These are phyloP conservation scores for Rhododendron kiyosumense DNA, from an alignment of 148 eudicot genomes.

Conservation along the genomic window DNA sequence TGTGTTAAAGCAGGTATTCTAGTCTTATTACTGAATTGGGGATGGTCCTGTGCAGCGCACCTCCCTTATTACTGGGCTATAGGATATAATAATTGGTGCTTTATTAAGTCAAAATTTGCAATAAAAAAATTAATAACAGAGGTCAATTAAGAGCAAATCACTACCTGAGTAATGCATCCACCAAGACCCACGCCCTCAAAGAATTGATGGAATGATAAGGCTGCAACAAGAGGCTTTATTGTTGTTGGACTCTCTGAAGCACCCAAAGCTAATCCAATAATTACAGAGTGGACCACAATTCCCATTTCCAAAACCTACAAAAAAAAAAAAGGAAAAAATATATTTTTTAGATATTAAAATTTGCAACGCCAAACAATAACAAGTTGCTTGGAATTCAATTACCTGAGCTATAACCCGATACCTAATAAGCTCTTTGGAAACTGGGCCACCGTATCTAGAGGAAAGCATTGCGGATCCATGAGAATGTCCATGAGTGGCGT, in stretches of 20 bases:
- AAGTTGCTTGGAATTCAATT: neutral
- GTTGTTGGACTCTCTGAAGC: neutral
- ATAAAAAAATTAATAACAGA: neutral
- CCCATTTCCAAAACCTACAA: constrained; percentile 2
- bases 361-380: neutral
- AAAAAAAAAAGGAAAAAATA: neutral
- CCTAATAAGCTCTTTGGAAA: neutral
- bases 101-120: neutral
- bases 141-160: neutral
- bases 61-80: too few species aligned
- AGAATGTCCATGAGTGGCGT: neutral
- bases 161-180: constrained; percentile 7
- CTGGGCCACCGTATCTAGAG: neutral
- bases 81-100: too few species aligned
- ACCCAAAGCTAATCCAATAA: constrained; percentile 8
- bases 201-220: constrained; percentile 3
- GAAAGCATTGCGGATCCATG: neutral
- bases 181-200: constrained; percentile 7
- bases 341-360: neutral
- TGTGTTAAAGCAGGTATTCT: too few species aligned
- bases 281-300: constrained; percentile 7
- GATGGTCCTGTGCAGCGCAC: too few species aligned
- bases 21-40: too few species aligned
- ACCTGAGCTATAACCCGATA: neutral
- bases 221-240: constrained; percentile 2